A percentile compares a stretch with the other conserved stretches of the same genome.
Conservation (phyloP, 257 asterid species). For the Petunia axillaris region DNA sequence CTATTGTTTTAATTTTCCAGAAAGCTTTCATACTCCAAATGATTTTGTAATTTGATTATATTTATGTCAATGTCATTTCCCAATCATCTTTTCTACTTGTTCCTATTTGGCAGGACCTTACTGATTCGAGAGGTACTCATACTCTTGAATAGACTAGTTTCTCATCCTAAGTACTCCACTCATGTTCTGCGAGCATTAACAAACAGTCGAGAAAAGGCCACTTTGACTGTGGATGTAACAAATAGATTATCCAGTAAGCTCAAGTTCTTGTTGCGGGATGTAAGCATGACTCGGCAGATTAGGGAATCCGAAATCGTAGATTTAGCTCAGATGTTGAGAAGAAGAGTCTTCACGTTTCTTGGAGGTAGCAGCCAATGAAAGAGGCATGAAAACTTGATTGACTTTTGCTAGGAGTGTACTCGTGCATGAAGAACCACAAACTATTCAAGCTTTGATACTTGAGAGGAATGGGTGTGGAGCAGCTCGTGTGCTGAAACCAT, state of each 20-base stretch:
- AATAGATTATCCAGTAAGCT: slow-evolving; percentile 62
- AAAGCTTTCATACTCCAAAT: background rate
- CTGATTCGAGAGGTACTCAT: slow-evolving; percentile 87
- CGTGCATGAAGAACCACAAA: background rate
- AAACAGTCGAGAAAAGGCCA: slow-evolving; percentile 54
- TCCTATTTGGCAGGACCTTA: slow-evolving; percentile 57
- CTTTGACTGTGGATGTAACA: slow-evolving; percentile 65
- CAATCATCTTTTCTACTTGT: background rate
- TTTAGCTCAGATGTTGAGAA: slow-evolving; percentile 71
- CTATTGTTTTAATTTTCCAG: background rate
- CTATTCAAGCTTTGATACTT: slow-evolving; percentile 9
- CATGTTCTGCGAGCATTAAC: slow-evolving; percentile 69
- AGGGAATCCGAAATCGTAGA: slow-evolving; percentile 75
- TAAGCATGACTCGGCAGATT: slow-evolving; percentile 48
- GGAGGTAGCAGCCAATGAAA: slow-evolving; percentile 56
- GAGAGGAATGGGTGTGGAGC: background rate
- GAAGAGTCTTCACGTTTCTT: slow-evolving; percentile 64
- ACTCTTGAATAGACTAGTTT: slow-evolving; percentile 75
- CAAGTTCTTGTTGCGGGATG: slow-evolving; percentile 53
- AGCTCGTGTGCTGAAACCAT: background rate
- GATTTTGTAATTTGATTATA: background rate
- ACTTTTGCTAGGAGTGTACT: background rate
- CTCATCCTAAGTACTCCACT: slow-evolving; percentile 75
- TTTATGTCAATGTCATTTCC: slow-evolving; percentile 5
- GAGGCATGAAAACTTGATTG: slow-evolving; percentile 15